Evolutionary conservation across 2,329 filamentous ascomycete species (phyloP).

Genomic region (Cladosporium halotolerans): DNA sequence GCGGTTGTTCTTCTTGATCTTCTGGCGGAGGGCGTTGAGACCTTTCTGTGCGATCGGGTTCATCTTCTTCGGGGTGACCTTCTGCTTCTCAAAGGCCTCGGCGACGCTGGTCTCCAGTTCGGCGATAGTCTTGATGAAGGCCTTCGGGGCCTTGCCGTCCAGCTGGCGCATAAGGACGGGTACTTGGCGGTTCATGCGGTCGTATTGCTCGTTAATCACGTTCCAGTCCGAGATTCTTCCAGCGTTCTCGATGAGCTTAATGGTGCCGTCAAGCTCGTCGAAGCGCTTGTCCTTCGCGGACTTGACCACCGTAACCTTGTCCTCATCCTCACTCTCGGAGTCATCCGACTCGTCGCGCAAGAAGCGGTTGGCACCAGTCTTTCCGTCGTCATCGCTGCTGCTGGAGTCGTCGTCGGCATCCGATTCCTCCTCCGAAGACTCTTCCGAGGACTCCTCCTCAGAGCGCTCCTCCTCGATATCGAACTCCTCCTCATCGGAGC

Average conservation of each 20-base stretch:
- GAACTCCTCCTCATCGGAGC: constrained; percentile 88
- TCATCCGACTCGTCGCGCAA: constrained; percentile 58
- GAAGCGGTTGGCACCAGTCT: constrained; percentile 73
- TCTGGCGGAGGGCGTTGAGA: constrained; percentile 94
- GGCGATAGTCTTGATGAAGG: constrained; percentile 86
- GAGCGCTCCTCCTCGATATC: constrained; percentile 72
- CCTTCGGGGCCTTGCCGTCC: constrained; percentile 74
- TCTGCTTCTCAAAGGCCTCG: constrained; percentile 90
- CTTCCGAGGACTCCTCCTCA: constrained; percentile 48
- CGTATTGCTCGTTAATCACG: constrained; percentile 56
- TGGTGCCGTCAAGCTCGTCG: constrained; percentile 85
- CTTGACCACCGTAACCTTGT: constrained; percentile 80
- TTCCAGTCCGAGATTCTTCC: constrained; percentile 98
- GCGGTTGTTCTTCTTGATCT: constrained; percentile 98
- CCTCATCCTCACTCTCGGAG: constrained; percentile 74
- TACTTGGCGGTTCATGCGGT: constrained; percentile 56
- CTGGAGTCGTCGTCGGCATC: constrained; percentile 39
- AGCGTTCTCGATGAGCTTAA: constrained; percentile 90
- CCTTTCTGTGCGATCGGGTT: constrained; percentile 91
- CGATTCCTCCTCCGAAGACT: constrained; percentile 43
- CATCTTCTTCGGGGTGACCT: constrained; percentile 96
- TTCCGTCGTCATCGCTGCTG: constrained; percentile 49
- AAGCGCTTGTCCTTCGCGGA: constrained; percentile 96
- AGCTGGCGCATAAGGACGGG: constrained; percentile 46
- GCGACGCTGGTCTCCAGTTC: constrained; percentile 93